Percentiles rank a stretch among this genome's conserved stretches.
Conservation (phyloP, 129 eudicot genomes). For the Gnaphalium uliginosum region DNA sequence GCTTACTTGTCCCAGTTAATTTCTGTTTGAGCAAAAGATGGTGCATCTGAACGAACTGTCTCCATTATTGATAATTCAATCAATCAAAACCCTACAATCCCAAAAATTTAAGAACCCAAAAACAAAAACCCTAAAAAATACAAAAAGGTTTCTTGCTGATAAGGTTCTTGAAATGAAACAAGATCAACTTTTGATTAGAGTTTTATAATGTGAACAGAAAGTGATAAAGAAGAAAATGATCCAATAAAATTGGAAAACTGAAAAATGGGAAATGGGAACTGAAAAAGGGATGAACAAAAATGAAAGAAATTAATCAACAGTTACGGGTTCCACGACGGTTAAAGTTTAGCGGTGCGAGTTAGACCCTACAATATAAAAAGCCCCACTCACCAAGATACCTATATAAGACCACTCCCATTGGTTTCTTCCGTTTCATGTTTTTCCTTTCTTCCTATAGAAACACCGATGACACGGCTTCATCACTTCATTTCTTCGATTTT, state of each 20-base stretch:
- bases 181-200: background rate
- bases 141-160: constrained; percentile 17
- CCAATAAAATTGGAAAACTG: constrained; percentile 1
- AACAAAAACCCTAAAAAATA: constrained; percentile 32
- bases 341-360: constrained; percentile 4
- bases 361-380: background rate
- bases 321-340: background rate
- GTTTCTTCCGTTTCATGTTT: too few species aligned
- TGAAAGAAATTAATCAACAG: background rate
- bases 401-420: background rate
- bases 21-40: constrained; percentile 68
- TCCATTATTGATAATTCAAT: constrained; percentile 65
- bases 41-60: constrained; percentile 46
- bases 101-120: constrained; percentile 3
- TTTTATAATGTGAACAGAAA: constrained; percentile 2
- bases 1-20: constrained; percentile 95
- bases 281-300: constrained; percentile 12
- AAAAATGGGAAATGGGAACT: constrained; percentile 3
- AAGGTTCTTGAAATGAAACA: constrained; percentile 17
- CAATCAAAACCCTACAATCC: background rate
- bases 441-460: too few species aligned
- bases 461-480: too few species aligned
- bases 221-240: background rate
- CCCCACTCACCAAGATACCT: too few species aligned
- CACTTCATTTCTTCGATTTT: too few species aligned